Conservation (phyloP, 192 early-diverging fungal species). For the Chytriomyces sp. region DNA sequence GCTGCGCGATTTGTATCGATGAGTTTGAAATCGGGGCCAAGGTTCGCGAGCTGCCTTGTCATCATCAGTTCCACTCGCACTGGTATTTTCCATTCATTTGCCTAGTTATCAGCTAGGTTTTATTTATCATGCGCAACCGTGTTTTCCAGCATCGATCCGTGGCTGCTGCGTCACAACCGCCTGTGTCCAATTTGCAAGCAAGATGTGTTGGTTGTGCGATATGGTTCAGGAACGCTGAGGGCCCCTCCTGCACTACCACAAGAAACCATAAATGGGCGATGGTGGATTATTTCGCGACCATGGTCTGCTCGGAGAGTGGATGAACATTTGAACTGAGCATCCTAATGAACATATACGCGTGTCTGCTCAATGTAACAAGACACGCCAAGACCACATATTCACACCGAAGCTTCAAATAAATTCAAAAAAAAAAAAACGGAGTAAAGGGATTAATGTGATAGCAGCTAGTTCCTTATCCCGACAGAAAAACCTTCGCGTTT, state of each 20-base stretch:
- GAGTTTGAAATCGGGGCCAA: conserved; percentile 47
- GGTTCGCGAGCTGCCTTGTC: conserved; percentile 52
- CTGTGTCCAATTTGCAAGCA: conserved; percentile 61
- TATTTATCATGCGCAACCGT: not conserved
- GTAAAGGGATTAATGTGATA: no score
- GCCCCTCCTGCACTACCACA: not conserved
- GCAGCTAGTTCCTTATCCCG: no score
- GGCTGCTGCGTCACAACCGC: conserved; percentile 54
- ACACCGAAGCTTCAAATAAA: no score
- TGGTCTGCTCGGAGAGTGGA: not conserved
- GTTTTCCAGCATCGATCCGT: conserved; percentile 53
- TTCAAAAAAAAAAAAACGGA: no score
- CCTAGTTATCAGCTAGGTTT: no score
- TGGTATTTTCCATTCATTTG: conserved; percentile 32
- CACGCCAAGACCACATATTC: no score
- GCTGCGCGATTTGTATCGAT: conserved; percentile 61
- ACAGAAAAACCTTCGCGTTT: no score
- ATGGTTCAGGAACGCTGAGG: not conserved
- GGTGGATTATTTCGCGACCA: not conserved
- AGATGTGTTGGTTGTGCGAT: conserved; percentile 39
- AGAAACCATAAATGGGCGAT: not conserved
- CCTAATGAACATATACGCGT: no score
- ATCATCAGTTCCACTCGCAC: conserved; percentile 52
- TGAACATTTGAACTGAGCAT: not conserved
- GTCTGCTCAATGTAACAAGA: no score